Conservation (phyloP, 768 basidiomycete genomes). For the Baorangia bicolor region DNA sequence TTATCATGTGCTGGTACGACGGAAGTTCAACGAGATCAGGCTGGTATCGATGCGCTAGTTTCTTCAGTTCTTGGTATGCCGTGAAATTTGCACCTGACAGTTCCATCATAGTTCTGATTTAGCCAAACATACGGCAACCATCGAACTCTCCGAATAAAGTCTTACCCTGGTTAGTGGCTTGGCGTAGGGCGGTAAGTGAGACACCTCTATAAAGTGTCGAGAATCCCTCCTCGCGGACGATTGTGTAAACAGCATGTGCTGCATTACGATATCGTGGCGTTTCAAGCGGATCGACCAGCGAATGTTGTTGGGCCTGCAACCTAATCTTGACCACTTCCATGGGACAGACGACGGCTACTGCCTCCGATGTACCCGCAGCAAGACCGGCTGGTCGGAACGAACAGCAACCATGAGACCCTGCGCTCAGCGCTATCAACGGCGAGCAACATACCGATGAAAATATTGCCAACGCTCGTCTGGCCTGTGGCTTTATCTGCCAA, state of each 20-base stretch:
- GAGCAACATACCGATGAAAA: constrained; percentile 76
- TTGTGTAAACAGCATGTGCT: constrained; percentile 93
- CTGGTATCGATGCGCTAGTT: constrained; percentile 71
- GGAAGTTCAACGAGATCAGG: constrained; percentile 80
- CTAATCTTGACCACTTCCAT: constrained; percentile 99
- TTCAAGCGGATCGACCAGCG: constrained; percentile 93
- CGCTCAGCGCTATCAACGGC: neutral
- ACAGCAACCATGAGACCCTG: neutral
- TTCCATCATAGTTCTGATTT: neutral
- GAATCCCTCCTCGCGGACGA: constrained; percentile 89
- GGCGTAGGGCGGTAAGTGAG: constrained; percentile 86
- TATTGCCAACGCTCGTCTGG: constrained; percentile 71
- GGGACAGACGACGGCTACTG: constrained; percentile 90
- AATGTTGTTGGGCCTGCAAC: constrained; percentile 96
- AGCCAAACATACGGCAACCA: neutral
- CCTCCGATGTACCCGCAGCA: constrained; percentile 94
- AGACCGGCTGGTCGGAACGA: constrained; percentile 69
- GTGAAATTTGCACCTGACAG: constrained; percentile 90
- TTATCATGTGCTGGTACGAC: constrained; percentile 92
- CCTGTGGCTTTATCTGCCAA: constrained; percentile 77
- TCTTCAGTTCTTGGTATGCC: constrained; percentile 96
- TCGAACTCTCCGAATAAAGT: neutral
- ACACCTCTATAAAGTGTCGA: constrained; percentile 89
- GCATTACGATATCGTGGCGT: constrained; percentile 94
- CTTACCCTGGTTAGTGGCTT: constrained; percentile 96